These are phyloP conservation scores for Postia placenta DNA, from an alignment of 768 basidiomycete genomes.

Conservation along the genomic window DNA sequence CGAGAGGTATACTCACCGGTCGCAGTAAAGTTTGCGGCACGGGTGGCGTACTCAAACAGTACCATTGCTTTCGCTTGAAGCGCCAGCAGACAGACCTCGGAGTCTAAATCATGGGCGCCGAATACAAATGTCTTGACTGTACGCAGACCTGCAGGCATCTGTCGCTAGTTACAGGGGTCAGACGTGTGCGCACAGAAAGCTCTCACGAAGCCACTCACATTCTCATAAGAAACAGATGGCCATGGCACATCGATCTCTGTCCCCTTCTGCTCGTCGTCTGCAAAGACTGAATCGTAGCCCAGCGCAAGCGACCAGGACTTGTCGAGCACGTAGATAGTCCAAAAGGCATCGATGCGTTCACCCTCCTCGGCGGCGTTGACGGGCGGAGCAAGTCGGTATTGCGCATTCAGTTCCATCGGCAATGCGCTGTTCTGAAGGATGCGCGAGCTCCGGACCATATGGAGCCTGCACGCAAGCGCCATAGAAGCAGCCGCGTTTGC, in stretches of 20 bases:
- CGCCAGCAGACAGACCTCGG: constrained; percentile 31
- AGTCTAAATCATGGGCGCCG: constrained; percentile 25
- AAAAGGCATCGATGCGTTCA: constrained; percentile 62
- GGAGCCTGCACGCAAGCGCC: constrained; percentile 20
- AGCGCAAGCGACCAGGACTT: constrained; percentile 49
- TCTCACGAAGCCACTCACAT: constrained; percentile 17
- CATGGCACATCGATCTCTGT: constrained; percentile 33
- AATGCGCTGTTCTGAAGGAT: neutral
- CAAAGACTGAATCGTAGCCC: constrained; percentile 45
- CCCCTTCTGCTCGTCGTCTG: constrained; percentile 43
- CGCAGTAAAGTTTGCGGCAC: constrained; percentile 38
- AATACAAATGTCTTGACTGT: constrained; percentile 47
- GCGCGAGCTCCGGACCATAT: constrained; percentile 22
- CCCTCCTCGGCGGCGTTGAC: constrained; percentile 41
- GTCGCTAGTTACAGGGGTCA: no score
- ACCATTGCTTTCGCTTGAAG: constrained; percentile 49
- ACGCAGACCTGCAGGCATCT: no score
- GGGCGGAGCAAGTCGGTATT: constrained; percentile 1
- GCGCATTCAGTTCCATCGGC: neutral
- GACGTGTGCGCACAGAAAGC: no score
- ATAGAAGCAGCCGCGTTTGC: constrained; percentile 38
- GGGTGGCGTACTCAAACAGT: constrained; percentile 52
- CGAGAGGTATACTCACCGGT: constrained; percentile 17
- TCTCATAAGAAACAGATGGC: constrained; percentile 30
- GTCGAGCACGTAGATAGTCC: constrained; percentile 55